Percentiles rank a stretch among this genome's conserved stretches.
phyloP scores from a whole-genome alignment of 768 basidiomycete genomes.

The Macrolepiota albuminosa region DNA sequence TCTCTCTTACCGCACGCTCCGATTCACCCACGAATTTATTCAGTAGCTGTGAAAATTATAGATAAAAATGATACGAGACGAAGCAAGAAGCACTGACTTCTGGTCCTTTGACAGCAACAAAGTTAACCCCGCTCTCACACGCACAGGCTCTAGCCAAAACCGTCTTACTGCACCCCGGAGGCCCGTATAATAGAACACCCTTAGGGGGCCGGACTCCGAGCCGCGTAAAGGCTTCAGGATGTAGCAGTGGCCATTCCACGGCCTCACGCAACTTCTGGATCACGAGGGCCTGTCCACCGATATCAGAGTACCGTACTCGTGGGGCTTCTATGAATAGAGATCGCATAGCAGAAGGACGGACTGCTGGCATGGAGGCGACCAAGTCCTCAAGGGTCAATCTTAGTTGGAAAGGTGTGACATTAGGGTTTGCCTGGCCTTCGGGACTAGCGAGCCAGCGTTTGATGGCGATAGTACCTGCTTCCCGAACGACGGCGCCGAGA shows the following conservation, averaged over 20 bases:
- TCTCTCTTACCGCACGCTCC: conserved; percentile 90
- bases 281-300: conserved; percentile 80
- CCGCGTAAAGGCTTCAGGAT: conserved; percentile 81
- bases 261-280: conserved; percentile 87
- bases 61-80: background rate
- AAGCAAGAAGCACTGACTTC: conserved; percentile 53
- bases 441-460: conserved; percentile 62
- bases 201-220: conserved; percentile 86
- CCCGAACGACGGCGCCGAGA: conserved; percentile 84
- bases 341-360: conserved; percentile 92
- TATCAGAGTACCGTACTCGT: conserved; percentile 77
- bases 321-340: conserved; percentile 88
- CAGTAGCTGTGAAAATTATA: conserved; percentile 54
- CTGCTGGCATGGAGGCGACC: conserved; percentile 61
- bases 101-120: conserved; percentile 95
- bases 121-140: conserved; percentile 91
- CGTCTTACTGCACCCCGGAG: conserved; percentile 97
- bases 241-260: conserved; percentile 92
- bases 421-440: conserved; percentile 12
- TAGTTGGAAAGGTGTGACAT: conserved; percentile 17
- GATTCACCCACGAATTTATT: conserved; percentile 99
- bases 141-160: conserved; percentile 89
- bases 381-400: conserved; percentile 61
- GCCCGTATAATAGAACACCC: conserved; percentile 90
- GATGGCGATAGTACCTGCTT: conserved; percentile 89